Percentiles rank a stretch among this genome's conserved stretches.
phyloP scores from a whole-genome alignment of 768 basidiomycete species.

The Tricholoma sp. region DNA sequence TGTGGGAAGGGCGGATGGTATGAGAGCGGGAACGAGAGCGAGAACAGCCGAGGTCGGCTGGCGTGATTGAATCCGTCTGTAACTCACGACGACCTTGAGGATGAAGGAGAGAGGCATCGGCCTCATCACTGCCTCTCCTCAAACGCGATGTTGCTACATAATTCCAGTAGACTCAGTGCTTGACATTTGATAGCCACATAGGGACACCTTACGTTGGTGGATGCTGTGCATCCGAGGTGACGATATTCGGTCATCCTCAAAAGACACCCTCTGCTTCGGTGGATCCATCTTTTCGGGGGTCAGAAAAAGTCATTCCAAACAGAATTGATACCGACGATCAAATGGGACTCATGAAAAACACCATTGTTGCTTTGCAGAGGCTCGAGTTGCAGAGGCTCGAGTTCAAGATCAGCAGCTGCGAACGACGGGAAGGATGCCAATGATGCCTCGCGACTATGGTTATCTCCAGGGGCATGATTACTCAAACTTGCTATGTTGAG shows the following conservation, averaged over 20 bases:
- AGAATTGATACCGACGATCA: not conserved
- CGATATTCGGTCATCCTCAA: constrained; percentile 47
- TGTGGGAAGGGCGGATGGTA: constrained; percentile 52
- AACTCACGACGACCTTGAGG: constrained; percentile 17
- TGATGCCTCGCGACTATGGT: too few species aligned
- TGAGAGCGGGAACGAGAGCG: constrained; percentile 46
- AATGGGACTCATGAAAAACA: too few species aligned
- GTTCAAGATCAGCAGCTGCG: too few species aligned
- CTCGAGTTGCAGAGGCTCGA: too few species aligned
- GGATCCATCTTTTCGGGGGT: constrained; percentile 35
- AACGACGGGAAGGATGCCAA: too few species aligned
- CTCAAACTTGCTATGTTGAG: too few species aligned
- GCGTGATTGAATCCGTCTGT: constrained; percentile 20
- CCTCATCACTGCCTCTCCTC: constrained; percentile 28
- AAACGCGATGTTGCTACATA: constrained; percentile 26
- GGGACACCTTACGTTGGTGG: constrained; percentile 30
- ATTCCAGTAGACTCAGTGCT: not conserved
- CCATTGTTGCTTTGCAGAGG: too few species aligned
- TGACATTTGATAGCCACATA: not conserved
- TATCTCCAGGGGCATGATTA: too few species aligned
- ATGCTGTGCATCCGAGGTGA: constrained; percentile 32
- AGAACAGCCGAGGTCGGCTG: not conserved
- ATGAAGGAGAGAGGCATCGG: constrained; percentile 26
- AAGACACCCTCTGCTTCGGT: constrained; percentile 48
- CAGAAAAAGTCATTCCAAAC: constrained; percentile 23